A percentile compares a stretch with the other conserved stretches of the same genome.
phyloP scores from a whole-genome alignment of 2,329 filamentous ascomycete genomes.

The Fusarium nematophilum region DNA sequence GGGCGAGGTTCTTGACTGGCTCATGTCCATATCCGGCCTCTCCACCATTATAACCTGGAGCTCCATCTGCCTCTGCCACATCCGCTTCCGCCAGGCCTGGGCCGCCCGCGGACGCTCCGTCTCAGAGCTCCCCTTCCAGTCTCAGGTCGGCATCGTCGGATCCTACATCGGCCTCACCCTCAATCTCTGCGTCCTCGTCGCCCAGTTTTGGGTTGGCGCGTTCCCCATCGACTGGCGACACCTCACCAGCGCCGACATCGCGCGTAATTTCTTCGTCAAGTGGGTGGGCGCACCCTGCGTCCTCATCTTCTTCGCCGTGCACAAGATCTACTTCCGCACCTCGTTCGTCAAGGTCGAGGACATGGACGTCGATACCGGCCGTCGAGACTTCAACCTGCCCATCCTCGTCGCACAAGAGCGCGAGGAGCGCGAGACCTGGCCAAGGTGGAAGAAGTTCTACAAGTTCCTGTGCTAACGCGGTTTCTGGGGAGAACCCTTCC shows the following conservation, averaged over 20 bases:
- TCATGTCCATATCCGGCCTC: slow-evolving; percentile 78
- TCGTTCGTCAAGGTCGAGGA: slow-evolving; percentile 73
- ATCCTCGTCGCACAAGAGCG: slow-evolving; percentile 83
- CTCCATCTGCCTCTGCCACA: slow-evolving; percentile 89
- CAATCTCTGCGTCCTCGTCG: slow-evolving; percentile 80
- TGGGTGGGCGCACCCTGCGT: slow-evolving; percentile 79
- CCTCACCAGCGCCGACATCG: slow-evolving; percentile 58
- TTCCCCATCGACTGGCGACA: slow-evolving; percentile 73
- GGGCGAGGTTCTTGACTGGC: slow-evolving; percentile 78
- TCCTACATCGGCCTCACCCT: slow-evolving; percentile 83
- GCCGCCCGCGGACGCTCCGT: slow-evolving; percentile 73
- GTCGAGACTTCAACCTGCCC: slow-evolving; percentile 84
- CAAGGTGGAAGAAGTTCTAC: slow-evolving; percentile 80
- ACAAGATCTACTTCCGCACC: slow-evolving; percentile 82
- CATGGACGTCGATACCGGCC: slow-evolving; percentile 89
- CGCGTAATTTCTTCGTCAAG: slow-evolving; percentile 77
- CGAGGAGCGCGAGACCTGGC: slow-evolving; percentile 78
- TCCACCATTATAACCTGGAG: slow-evolving; percentile 83
- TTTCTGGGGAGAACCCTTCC: not conserved
- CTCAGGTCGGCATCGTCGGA: slow-evolving; percentile 81
- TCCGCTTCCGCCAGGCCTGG: slow-evolving; percentile 91
- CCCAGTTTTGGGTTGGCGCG: slow-evolving; percentile 89
- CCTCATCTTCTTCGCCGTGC: slow-evolving; percentile 73
- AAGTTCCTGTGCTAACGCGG: slow-evolving; percentile 73
- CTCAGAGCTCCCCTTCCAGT: slow-evolving; percentile 82